phyloP scores from a whole-genome alignment of 495 filamentous ascomycete genomes.

The Penicillium ucsense region DNA sequence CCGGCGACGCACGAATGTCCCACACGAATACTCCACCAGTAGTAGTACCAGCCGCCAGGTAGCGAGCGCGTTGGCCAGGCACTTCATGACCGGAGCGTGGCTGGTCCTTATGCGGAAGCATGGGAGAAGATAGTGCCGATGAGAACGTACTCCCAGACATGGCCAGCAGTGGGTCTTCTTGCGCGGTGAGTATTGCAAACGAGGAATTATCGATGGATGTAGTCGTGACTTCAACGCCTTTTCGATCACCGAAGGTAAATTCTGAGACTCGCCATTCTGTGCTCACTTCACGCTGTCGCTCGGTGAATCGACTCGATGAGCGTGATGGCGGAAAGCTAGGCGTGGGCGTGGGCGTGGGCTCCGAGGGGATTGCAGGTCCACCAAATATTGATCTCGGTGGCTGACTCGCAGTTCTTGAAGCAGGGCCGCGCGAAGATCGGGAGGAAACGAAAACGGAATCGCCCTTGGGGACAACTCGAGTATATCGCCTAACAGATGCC shows the following conservation, averaged over 20 bases:
- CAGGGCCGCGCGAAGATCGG: not conserved
- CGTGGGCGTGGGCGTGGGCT: not conserved
- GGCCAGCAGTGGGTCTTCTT: conserved; percentile 64
- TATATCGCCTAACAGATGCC: conserved; percentile 43
- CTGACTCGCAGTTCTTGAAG: not conserved
- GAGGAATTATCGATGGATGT: conserved; percentile 68
- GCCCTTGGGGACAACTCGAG: conserved; percentile 13
- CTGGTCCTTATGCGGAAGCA: conserved; percentile 37
- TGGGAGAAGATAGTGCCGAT: conserved; percentile 49
- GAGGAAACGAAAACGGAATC: conserved; percentile 5
- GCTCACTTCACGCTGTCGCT: conserved; percentile 11
- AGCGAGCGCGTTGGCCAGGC: conserved; percentile 75
- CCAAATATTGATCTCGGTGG: conserved; percentile 27
- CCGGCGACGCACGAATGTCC: conserved; percentile 62
- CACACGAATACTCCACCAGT: conserved; percentile 72
- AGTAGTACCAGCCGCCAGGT: conserved; percentile 72
- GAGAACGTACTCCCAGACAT: conserved; percentile 48
- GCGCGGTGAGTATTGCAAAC: conserved; percentile 55
- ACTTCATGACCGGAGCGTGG: conserved; percentile 41
- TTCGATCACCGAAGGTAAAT: conserved; percentile 43
- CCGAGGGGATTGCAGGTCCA: conserved; percentile 13
- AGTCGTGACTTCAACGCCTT: conserved; percentile 52
- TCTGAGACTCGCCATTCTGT: conserved; percentile 53
- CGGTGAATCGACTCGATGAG: conserved; percentile 15
- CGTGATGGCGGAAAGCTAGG: conserved; percentile 19